Base-by-base conservation (phyloP, 2,329 filamentous ascomycete genomes). In the Elsinoe necatrix region DNA sequence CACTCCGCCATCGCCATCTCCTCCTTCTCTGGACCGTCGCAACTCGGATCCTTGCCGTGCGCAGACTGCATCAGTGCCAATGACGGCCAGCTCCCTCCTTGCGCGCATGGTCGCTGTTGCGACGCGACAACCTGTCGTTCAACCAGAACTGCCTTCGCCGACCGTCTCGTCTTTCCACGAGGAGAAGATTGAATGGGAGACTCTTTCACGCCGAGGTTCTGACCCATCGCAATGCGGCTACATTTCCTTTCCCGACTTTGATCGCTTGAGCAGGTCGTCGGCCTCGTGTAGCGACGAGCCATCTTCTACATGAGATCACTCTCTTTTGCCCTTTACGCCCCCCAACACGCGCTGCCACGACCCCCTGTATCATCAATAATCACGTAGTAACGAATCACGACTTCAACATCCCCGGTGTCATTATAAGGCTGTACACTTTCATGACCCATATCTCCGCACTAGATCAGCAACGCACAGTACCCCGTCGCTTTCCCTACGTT, bases 241-340 rank as follows among this genome's bases (percentile, higher is more conserved):
- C 58, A 64, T 67, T 58, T 63, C 60, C 16, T 69, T 69, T 47
- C 65, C 65, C 16, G 66, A 68, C 54, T 68, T 67, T 51, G 66
- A 68, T 37, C 54, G 54, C 16, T 27, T 56, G n/a, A 47, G 23
- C 25, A 35, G 48, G 12, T 52, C 48, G 31, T 34, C 25, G 8
- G 25, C 48, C n/a, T 52, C 48, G n/a, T 29, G 29, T 27, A 35
- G 31, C 14, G 48, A 52, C 48, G 48, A 52, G 29, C 16, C 29
- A 9, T 20, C 48, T 11, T 52, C 48, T 21, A 25, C 8, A 12
- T 52, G 34, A 39, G n/a, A n/a, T n/a, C n/a, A 20, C 48, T n/a
- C 7, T 37, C 20, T 20, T 20, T 45, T 43, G 27, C 41, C 23
- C 14, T 1, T 45, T 20, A 27, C 41, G 20, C 41, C 4, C 20